Base-by-base conservation (phyloP, 345 rosid species). In the Eutrema yunnanense region DNA sequence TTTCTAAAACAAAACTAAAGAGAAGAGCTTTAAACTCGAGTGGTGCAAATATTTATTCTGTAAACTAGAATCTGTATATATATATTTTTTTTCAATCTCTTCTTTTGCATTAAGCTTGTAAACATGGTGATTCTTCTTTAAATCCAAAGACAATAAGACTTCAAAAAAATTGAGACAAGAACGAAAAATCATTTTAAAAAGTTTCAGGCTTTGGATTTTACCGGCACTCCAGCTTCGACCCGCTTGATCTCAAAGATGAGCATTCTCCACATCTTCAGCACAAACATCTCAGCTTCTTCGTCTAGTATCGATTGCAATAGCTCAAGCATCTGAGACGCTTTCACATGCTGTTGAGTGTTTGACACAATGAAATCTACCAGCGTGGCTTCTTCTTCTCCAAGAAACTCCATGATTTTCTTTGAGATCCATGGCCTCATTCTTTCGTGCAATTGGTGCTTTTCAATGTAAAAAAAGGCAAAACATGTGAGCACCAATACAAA, bases 231-330 rank as follows among this genome's bases (percentile, higher is more conserved):
- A 6, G 86, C 86, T 84, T 95, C 97, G 13, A 87, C 93, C 66
- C 88, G 90, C 86, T 95, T 95, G 57, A 92, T 88, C 78, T 95
- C 98, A 66, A 88, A 95, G 78, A 95, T 92, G 48, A 92, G 96
- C 99, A 95, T 92, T 81, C 99, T 88, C 97, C 98, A 92, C 99
- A 95, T 90, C 82, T 95, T 95, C 56, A 95, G 92, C 69, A 95
- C 98, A 84, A 95, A 95, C 97, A 95, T 90, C 80, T 95, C 98
- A 8, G 99, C 98, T 81, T 95, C 98, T 43, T 92, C 98, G 13
- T 92, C 98, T 70, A 95, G 77, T 69, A 95, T 92, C 8, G 89
- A 72, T 75, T 95, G 92, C 72, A 95, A 86, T 50, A 81, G 80
- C 88, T 90, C 98, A 83, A 92, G 86, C 98, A 95, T 92, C 70